Base-by-base conservation (phyloP, 768 basidiomycete species). In the Sporobolomyces roseus region DNA sequence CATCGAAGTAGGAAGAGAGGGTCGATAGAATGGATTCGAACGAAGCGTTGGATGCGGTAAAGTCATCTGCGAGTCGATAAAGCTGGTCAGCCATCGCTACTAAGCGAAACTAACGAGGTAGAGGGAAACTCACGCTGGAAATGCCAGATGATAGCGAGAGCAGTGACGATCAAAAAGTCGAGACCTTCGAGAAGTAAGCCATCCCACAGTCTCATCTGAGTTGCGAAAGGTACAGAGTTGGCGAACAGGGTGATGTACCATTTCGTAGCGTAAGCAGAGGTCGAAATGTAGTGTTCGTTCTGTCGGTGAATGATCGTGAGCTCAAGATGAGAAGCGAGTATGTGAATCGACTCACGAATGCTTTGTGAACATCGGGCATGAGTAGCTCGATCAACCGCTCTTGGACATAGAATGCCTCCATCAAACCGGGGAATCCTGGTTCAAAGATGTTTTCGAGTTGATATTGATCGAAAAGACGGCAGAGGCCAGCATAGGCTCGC, bases 241-340 rank as follows among this genome's bases (percentile, higher is more conserved):
- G 93, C 86, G 76, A 97, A 99, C 19, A 98, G 82, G 3, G 96
- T 98, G 79, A 99, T 98, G 78, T 97, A 99, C 96, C 96, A 98
- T 79, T 98, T 98, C 2, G 94, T 97, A 32, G 93, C 93, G 80
- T 94, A 99, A 25, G 91, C 86, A 33, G 93, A 93, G 17, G 91
- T 93, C 12, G 89, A 89, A 66, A 99, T 88, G 84, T 85, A 88
- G 74, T 97, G 88, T 74, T 85, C 87, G 80, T 86, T 85, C 83
- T 83, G 27, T 17, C 38, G 35, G n/a, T 33, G 21, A 33, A 27
- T 27, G 13, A 29, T 16, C 7, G 13, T 12, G 38, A 41, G 25
- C 52, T 52, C 27, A 16, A 8, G 27, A 21, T 52, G 25, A 48
- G 27, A 8, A 53, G 19, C 52, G 29, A 35, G 7, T 14, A 32